Evolutionary conservation across 1,139 yeast species (phyloP).

Genomic region (Hanseniaspora sp.): DNA sequence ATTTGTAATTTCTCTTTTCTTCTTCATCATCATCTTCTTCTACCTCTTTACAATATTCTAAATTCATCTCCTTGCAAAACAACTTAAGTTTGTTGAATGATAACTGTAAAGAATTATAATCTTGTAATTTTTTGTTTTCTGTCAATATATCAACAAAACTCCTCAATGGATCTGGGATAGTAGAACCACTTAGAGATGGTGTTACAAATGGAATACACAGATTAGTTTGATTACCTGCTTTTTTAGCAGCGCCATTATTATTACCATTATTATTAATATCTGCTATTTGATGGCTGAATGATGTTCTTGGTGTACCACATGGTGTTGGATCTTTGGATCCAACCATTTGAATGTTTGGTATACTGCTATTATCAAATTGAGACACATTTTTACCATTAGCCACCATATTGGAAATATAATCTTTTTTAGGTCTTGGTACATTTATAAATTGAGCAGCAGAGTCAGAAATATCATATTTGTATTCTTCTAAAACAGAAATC

Average conservation of each 20-base stretch:
- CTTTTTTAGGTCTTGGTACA: conserved; percentile 49
- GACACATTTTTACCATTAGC: conserved; percentile 32
- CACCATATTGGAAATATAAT: conserved; percentile 29
- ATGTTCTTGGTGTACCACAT: conserved; percentile 21
- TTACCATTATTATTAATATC: conserved; percentile 18
- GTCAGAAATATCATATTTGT: conserved; percentile 38
- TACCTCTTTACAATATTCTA: conserved; percentile 20
- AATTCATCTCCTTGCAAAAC: conserved; percentile 69
- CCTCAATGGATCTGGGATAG: conserved; percentile 46
- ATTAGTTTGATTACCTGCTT: conserved; percentile 53
- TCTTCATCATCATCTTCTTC: background rate
- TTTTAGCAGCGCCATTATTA: background rate
- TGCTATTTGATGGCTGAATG: background rate
- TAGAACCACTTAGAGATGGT: conserved; percentile 37
- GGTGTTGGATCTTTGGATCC: conserved; percentile 69
- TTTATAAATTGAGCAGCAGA: conserved; percentile 50
- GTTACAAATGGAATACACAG: conserved; percentile 70
- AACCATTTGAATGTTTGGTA: conserved; percentile 5
- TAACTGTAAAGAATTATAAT: conserved; percentile 51
- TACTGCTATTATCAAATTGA: background rate
- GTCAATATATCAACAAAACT: conserved; percentile 66
- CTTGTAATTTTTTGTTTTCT: conserved; percentile 50
- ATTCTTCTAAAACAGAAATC: conserved; percentile 35
- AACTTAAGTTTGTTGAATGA: conserved; percentile 63
- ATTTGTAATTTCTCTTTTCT: no score